Evolutionary conservation across 2,329 filamentous ascomycete genomes (phyloP), one percentile per base, ranked within the genome.

Genomic region (Plectosphaerella cucumerina): DNA sequence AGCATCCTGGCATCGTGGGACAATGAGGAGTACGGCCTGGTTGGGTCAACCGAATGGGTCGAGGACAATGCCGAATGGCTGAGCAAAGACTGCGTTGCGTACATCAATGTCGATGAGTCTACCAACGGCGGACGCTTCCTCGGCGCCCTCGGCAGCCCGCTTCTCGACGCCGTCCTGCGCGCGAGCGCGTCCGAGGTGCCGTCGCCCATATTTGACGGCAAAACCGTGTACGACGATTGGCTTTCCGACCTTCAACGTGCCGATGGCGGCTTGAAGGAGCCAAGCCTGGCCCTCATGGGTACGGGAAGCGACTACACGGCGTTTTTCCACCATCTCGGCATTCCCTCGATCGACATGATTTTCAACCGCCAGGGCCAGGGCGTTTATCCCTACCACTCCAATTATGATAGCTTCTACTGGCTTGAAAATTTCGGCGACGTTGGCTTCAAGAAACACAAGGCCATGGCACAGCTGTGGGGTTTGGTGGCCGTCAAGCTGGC

Each of bases 31-130:
- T 89, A 90, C 58, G 85, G 85, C 2, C 70, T 90, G 3, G 66
- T 90, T 23, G 87, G 87, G 5, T 86, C 82, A 8, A 90, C 87
- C 0, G 87, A 90, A 62, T 90, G 85, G 84, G 85, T 89, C 0
- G 87, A 90, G 60, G 85, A 90, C 50, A 83, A 85, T 54, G 65
- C 88, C 0, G 79, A 82, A 0, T 89, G 85, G 84, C 73, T 90
- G 3, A 75, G 74, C 5, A 72, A 76, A 35, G 75, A 81, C 5
- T 81, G 84, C 37, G 76, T 90, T 53, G 78, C 83, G 3, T 90
- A 90, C 35, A 39, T 39, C 35, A 39, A 39, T n/a, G 35, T 39
- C 35, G 35, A 39, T 14, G 35, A 39, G 35, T 39, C 87, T 17
- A 85, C 80, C n/a, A 75, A 82, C 3, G 63, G 69, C 6, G 86